These are phyloP conservation scores for Stephania yunnanensis DNA, from an alignment of 164 flowering plant genomes.

Conservation along the genomic window DNA sequence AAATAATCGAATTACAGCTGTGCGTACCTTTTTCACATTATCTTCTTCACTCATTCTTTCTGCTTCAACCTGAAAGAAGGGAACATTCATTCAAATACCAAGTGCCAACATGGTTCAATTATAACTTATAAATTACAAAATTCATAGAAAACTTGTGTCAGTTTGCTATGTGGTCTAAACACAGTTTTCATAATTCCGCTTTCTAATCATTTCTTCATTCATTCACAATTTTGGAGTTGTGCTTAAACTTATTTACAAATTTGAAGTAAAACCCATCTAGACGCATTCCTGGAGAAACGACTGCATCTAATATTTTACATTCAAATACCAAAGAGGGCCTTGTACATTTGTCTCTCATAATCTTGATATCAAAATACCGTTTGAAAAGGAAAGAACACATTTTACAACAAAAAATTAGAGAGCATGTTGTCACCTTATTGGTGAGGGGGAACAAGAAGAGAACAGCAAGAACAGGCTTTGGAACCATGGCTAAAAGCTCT, in stretches of 20 bases:
- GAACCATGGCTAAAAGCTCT: slow-evolving; percentile 90
- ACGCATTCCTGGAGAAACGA: no score
- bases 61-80: slow-evolving; percentile 56
- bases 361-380: not conserved
- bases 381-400: not conserved
- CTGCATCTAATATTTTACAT: no score
- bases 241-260: no score
- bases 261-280: no score
- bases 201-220: no score
- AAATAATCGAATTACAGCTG: not conserved
- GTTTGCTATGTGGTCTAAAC: no score
- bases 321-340: no score
- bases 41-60: slow-evolving; percentile 54
- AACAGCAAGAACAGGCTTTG: slow-evolving; percentile 89
- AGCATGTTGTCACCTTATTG: slow-evolving; percentile 34
- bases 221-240: no score
- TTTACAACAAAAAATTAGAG: not conserved
- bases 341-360: not conserved
- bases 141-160: not conserved
- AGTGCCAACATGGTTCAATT: not conserved
- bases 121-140: not conserved
- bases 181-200: no score
- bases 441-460: slow-evolving; percentile 78
- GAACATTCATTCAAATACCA: not conserved
- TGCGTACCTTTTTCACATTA: slow-evolving; percentile 37